A percentile compares a stretch with the other conserved stretches of the same genome.
Conservation (phyloP, 768 basidiomycete genomes). For the Ramaria sp. region DNA sequence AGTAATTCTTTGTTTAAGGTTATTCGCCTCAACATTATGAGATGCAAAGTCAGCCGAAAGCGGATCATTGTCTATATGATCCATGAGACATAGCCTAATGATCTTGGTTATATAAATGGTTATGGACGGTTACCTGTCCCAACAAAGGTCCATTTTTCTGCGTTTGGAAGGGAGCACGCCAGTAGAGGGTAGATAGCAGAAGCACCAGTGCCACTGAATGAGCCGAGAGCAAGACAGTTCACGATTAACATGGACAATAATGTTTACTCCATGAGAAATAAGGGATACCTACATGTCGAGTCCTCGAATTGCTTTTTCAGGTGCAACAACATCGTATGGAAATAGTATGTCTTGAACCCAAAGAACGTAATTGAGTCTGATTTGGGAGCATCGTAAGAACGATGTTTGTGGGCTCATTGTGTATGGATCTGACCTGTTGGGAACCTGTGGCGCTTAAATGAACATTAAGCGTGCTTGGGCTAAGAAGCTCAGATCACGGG, state of each 20-base stretch:
- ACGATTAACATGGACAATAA: background rate
- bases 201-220: conserved; percentile 74
- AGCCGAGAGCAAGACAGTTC: background rate
- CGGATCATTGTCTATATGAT: conserved; percentile 57
- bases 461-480: background rate
- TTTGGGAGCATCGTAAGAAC: background rate
- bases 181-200: conserved; percentile 85
- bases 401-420: background rate
- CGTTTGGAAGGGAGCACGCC: conserved; percentile 33
- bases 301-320: conserved; percentile 29
- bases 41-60: conserved; percentile 46
- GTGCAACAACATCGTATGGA: conserved; percentile 17
- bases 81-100: background rate
- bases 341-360: conserved; percentile 68
- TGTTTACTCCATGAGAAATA: background rate
- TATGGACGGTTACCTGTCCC: conserved; percentile 47
- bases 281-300: conserved; percentile 57
- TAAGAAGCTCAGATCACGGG: conserved; percentile 41
- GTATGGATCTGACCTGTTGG: conserved; percentile 45
- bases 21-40: conserved; percentile 48
- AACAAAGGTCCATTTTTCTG: conserved; percentile 45
- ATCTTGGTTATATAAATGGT: background rate
- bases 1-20: conserved; percentile 38
- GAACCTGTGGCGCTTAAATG: conserved; percentile 36
- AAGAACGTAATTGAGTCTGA: conserved; percentile 77